Evolutionary conservation across 306 rosid species (phyloP), one percentile per base, ranked within the genome.

Genomic region (Spatholobus suberectus): DNA sequence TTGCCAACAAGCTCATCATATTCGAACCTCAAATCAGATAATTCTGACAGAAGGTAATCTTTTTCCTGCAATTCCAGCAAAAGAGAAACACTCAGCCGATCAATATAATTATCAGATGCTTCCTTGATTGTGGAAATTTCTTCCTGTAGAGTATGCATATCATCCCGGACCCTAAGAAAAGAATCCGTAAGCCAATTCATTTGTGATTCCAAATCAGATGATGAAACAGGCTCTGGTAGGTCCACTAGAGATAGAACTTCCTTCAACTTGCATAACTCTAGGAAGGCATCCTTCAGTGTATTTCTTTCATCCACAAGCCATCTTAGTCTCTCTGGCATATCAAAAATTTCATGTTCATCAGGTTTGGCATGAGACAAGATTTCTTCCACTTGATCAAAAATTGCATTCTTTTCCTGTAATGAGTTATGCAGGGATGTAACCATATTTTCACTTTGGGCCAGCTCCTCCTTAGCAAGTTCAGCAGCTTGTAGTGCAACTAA

Each of bases 401-500:
- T 65, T 7, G 35, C 52, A 86, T 82, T 89, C 80, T 87, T 91
- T 82, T 90, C 87, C 49, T 65, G 82, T 43, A 96, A 63, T 29
- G 88, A 84, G 76, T 81, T 88, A 85, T 94, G 90, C 84, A 96
- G 85, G 63, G 95, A 89, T 70, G 87, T 91, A 76, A 89, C 88
- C 88, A 80, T 67, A 83, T 55, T 90, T 79, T 94, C 93, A 62
- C 80, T 89, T 54, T 55, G 88, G 69, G 80, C 78, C 81, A 92
- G 80, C 88, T 92, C 94, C 71, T 80, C 88, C 83, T 91, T 92
- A 41, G 78, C 76, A 47, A 91, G 83, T 76, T 90, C 94, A 70
- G 98, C 92, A 89, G 90, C 90, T 86, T 90, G 92, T 81, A 92
- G 81, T 54, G 94, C 94, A 76, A 67, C 89, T 67, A 90, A 94